These are phyloP conservation scores for Tetrapisispora taiwanensis DNA, from an alignment of 805 yeast genomes.

Conservation along the genomic window DNA sequence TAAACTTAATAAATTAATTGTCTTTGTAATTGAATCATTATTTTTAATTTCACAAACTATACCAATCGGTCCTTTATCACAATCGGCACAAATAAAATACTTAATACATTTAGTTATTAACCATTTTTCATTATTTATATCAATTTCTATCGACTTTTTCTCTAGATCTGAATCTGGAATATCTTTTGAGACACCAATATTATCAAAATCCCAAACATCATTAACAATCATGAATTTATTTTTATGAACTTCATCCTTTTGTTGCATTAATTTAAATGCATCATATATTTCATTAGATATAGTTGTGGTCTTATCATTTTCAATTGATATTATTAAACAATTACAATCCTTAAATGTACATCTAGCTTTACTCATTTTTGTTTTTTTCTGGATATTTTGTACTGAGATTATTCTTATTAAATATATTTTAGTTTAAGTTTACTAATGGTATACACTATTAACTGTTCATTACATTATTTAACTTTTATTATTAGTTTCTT, in stretches of 20 bases:
- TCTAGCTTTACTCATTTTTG: constrained; percentile 11
- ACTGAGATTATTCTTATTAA: neutral
- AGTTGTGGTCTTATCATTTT: constrained; percentile 4
- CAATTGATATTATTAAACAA: constrained; percentile 12
- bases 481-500: too few species aligned
- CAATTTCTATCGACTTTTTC: constrained; percentile 3
- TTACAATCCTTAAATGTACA: constrained; percentile 22
- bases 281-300: constrained; percentile 10
- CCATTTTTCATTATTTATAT: constrained; percentile 9
- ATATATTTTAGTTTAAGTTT: too few species aligned
- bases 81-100: constrained; percentile 59
- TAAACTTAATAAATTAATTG: constrained; percentile 37
- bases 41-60: constrained; percentile 38
- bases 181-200: constrained; percentile 58
- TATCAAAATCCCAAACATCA: constrained; percentile 74
- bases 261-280: constrained; percentile 16
- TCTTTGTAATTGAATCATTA: constrained; percentile 12
- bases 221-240: constrained; percentile 34
- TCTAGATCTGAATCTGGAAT: constrained; percentile 5
- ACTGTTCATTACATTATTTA: too few species aligned
- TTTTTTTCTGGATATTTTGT: too few species aligned
- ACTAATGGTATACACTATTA: too few species aligned
- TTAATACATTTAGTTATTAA: constrained; percentile 36
- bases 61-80: constrained; percentile 73
- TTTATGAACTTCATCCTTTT: neutral